Conservation (phyloP, 441 rosid species). For the Erodium texanum region DNA sequence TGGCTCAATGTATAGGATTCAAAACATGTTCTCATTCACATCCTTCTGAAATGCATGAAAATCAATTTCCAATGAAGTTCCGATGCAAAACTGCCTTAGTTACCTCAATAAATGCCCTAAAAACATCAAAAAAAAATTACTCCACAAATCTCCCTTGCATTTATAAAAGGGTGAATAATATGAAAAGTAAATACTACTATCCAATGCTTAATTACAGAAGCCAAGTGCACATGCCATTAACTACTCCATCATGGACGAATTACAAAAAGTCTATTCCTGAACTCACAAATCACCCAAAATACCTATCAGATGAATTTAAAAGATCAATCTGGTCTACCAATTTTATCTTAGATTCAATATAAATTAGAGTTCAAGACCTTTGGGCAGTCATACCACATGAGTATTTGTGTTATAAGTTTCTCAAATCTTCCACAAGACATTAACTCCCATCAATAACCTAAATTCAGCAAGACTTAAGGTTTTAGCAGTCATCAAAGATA, state of each 20-base stretch:
- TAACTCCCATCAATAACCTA: not conserved
- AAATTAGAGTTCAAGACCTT: not conserved
- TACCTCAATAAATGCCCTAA: too few relatives aligned
- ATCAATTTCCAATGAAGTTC: too few relatives aligned
- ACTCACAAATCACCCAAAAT: not conserved
- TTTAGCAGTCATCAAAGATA: not conserved
- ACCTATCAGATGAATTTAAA: not conserved
- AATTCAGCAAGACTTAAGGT: not conserved
- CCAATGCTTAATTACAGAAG: not conserved
- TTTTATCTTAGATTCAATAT: not conserved
- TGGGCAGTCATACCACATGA: not conserved
- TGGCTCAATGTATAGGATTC: not conserved
- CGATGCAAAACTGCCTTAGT: too few relatives aligned
- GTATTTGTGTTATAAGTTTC: not conserved
- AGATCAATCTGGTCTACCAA: not conserved
- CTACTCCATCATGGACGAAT: not conserved
- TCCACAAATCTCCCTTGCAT: not conserved
- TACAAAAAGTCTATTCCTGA: not conserved
- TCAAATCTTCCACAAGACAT: not conserved
- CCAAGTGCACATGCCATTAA: not conserved
- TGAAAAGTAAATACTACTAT: not conserved
- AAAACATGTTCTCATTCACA: too few relatives aligned
- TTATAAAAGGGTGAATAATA: not conserved
- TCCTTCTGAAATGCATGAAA: too few relatives aligned
- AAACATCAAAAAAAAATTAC: not conserved